Evolutionary conservation across 2,329 filamentous ascomycete genomes (phyloP).

Genomic region (Epichloe gansuensis): DNA sequence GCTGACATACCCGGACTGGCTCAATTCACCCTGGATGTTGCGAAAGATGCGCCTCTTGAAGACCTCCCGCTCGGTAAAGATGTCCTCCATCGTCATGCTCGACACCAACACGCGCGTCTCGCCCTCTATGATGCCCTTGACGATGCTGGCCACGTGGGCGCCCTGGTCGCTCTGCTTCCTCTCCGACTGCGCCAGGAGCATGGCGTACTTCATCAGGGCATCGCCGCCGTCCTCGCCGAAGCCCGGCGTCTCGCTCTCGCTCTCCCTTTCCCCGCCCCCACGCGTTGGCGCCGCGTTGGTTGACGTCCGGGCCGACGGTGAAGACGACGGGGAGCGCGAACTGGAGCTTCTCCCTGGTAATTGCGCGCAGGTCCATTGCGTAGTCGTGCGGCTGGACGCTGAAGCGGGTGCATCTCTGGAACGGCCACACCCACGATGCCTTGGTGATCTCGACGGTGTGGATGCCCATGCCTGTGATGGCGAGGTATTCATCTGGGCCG

Average conservation of each 20-base stretch:
- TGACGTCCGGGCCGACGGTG: constrained; percentile 70
- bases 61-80: constrained; percentile 63
- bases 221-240: constrained; percentile 41
- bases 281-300: constrained; percentile 37
- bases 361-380: constrained; percentile 68
- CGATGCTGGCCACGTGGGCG: constrained; percentile 66
- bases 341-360: constrained; percentile 85
- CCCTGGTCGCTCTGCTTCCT: constrained; percentile 26
- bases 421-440: constrained; percentile 57
- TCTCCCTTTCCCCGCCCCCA: background rate
- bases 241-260: constrained; percentile 9
- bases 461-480: constrained; percentile 70
- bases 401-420: constrained; percentile 52
- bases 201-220: constrained; percentile 68
- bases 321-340: constrained; percentile 75
- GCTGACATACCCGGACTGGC: constrained; percentile 43
- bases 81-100: constrained; percentile 87
- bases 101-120: constrained; percentile 74
- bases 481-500: constrained; percentile 71
- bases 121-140: constrained; percentile 83
- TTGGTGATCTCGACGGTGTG: constrained; percentile 66
- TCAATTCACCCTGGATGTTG: constrained; percentile 67
- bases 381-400: constrained; percentile 69
- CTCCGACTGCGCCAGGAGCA: constrained; percentile 59
- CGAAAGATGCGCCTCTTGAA: constrained; percentile 65